Evolutionary conservation across 2,329 filamentous ascomycete species (phyloP), one percentile per base, ranked within the genome.

Genomic region (Sarocladiaceae sp.): DNA sequence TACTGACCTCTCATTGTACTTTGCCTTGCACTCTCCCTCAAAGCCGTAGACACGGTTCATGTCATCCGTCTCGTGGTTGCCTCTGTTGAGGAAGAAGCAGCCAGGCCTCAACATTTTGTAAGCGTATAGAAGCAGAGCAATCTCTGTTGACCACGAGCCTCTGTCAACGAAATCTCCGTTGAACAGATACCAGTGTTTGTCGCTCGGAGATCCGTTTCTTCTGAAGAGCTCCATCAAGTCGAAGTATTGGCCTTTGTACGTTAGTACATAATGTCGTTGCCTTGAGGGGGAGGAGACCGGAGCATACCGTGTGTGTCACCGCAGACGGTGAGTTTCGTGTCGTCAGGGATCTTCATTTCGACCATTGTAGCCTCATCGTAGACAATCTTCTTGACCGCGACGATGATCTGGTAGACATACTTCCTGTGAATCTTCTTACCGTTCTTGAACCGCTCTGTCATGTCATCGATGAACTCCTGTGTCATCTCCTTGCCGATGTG

Each of bases 31-130:
- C 64, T 98, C 93, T 60, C 93, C 93, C 66, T 98, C 93, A 58
- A 98, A 98, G 15, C 93, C 93, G 61, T 98, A 98, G 44, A 93
- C 90, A 53, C 88, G 82, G 73, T 98, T 98, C 93, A 98, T 98
- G 66, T 96, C 91, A 62, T 97, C 91, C 40, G 93, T 97, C 70
- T 98, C 93, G 68, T 98, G 93, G 67, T 98, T 98, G 55, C 93
- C 93, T 50, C 93, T 82, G 73, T 98, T 98, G 51, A 98, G 72
- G 78, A 95, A 97, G 74, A 98, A 91, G 45, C 74, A 80, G 33
- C 81, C 78, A 6, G 93, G 93, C 45, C 86, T 82, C 56, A 97
- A 67, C 91, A 88, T 95, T 72, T 98, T 98, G 76, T 95, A 95
- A 34, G 91, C 86, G 64, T 96, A 98, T 16, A 98, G 74, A 10